These are phyloP conservation scores for Podaxis sp. DNA, from an alignment of 768 basidiomycete genomes.

Conservation along the genomic window DNA sequence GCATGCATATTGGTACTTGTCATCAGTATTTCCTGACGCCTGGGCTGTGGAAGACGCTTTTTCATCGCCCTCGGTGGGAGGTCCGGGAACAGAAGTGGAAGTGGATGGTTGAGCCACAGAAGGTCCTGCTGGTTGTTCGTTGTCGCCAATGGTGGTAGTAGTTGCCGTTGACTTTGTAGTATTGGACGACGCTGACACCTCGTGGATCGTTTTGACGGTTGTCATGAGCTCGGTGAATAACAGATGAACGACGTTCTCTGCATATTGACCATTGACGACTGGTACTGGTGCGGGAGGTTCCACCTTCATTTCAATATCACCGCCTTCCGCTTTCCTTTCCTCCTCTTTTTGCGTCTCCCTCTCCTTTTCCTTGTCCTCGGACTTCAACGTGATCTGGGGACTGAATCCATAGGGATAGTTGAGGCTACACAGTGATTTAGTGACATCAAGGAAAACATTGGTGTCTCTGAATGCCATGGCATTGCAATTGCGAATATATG, in stretches of 20 bases:
- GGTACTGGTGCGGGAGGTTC: slow-evolving; percentile 35
- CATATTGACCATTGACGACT: slow-evolving; percentile 38
- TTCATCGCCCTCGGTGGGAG: not conserved
- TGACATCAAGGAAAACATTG: slow-evolving; percentile 69
- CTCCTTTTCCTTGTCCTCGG: slow-evolving; percentile 30
- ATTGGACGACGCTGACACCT: slow-evolving; percentile 23
- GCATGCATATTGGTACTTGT: slow-evolving; percentile 59
- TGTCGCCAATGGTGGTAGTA: not conserved
- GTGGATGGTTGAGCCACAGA: slow-evolving; percentile 1
- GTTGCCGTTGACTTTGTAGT: slow-evolving; percentile 8
- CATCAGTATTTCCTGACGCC: slow-evolving; percentile 14
- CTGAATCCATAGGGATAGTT: slow-evolving; percentile 58
- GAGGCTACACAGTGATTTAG: slow-evolving; percentile 71
- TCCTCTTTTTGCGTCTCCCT: slow-evolving; percentile 13
- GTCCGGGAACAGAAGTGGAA: not conserved
- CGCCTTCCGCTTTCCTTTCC: slow-evolving; percentile 20
- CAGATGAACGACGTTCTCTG: slow-evolving; percentile 66
- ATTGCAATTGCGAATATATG: slow-evolving; percentile 75
- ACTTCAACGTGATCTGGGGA: slow-evolving; percentile 60
- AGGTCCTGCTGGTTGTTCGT: not conserved
- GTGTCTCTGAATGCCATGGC: slow-evolving; percentile 83
- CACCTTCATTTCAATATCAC: slow-evolving; percentile 56
- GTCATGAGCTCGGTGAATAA: slow-evolving; percentile 71
- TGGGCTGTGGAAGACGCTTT: slow-evolving; percentile 8
- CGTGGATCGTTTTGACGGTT: slow-evolving; percentile 48